Evolutionary conservation across 768 basidiomycete genomes (phyloP).

Genomic region (Mycena galericulata): DNA sequence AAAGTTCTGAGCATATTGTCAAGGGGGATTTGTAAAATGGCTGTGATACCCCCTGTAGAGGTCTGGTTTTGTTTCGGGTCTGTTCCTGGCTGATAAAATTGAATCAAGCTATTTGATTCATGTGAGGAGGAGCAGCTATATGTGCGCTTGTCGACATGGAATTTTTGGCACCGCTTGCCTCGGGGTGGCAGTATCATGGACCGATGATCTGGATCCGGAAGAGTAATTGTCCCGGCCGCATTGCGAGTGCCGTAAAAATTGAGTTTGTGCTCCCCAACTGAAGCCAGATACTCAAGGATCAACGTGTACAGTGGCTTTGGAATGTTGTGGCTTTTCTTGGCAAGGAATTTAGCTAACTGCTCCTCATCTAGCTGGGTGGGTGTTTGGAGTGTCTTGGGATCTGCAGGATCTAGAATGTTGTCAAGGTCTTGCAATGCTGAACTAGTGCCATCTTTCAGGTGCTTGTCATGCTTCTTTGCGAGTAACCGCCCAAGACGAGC

Average conservation of each 20-base stretch:
- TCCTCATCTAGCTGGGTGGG: background rate
- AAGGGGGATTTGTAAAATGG: slow-evolving; percentile 10
- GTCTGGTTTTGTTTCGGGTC: background rate
- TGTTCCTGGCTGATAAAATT: slow-evolving; percentile 16
- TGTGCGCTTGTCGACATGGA: slow-evolving; percentile 9
- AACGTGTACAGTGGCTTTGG: background rate
- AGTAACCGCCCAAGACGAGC: slow-evolving; percentile 15
- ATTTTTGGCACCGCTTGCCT: slow-evolving; percentile 2
- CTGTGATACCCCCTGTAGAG: slow-evolving; percentile 10
- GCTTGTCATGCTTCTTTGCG: slow-evolving; percentile 10
- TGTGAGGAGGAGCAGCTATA: slow-evolving; percentile 12
- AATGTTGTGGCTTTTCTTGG: background rate
- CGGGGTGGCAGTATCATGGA: slow-evolving; percentile 21
- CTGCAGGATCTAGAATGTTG: background rate
- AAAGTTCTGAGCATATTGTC: slow-evolving; percentile 13
- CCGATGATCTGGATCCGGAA: slow-evolving; percentile 17
- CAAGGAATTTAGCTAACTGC: background rate
- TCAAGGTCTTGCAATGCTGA: background rate
- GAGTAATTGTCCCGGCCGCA: background rate
- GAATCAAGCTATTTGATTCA: slow-evolving; percentile 1
- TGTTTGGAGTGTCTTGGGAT: background rate
- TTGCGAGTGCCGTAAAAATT: no score
- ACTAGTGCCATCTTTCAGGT: background rate
- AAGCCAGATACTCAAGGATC: slow-evolving; percentile 2
- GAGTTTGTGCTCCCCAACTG: slow-evolving; percentile 19